Evolutionary conservation across 2,329 filamentous ascomycete species (phyloP), one percentile per base, ranked within the genome.

Genomic region (Hypoxylon sp.): DNA sequence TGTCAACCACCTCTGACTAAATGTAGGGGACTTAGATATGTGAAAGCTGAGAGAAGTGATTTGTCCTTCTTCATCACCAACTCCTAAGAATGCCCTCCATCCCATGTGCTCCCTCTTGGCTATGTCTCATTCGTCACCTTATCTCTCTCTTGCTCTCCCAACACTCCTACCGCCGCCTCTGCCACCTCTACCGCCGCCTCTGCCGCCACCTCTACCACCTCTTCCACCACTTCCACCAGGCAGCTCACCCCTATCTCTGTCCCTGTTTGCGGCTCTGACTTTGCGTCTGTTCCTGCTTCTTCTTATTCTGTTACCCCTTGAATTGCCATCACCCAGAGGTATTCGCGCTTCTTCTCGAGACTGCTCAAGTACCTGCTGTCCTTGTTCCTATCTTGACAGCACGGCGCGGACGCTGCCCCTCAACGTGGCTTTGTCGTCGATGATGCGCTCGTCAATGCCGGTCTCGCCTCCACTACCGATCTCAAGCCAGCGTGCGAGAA

Each of bases 401-500:
- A 85, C 81, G 2, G 77, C 80, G 48, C 69, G 75, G 24, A 84
- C 81, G 6, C 72, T 70, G 1, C 83, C 83, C 55, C 76, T 76
- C 3, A 86, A 35, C 3, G 74, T 70, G 1, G 80, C 79, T 67
- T 78, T 80, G 2, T 78, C 78, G 46, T 81, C 78, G 38, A 87
- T 77, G 8, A 79, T 72, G 15, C 83, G 63, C 53, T 85, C 83
- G 3, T 69, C 62, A 24, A 85, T 81, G 10, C 72, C 71, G 31
- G 75, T 78, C n/a, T 73, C 73, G 1, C 67, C 75, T 1, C 77
- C 75, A 20, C 75, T 73, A 0, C 83, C 84, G 24, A 74, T 64
- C 61, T 88, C 81, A 60, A 95, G 71, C 94, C 94, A 98, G 58
- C 80, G 80, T 62, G 81, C 81, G 55, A 99, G 74, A 70, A 99